These are phyloP conservation scores for Puccinia brachypodii DNA, from an alignment of 1,284 basidiomycete genomes.

Conservation along the genomic window DNA sequence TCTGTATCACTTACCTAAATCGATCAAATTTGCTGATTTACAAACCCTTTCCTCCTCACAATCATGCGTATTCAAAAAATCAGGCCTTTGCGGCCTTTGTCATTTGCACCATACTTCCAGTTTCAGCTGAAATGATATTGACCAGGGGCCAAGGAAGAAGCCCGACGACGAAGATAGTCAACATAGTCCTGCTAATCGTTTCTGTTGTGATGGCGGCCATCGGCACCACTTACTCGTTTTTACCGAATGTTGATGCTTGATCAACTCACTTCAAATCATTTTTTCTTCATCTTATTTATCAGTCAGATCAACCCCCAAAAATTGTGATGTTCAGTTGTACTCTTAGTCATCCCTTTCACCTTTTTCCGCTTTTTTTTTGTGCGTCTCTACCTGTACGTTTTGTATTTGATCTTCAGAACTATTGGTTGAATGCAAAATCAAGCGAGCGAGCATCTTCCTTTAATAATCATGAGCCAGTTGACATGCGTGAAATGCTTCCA, in stretches of 20 bases:
- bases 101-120: constrained; percentile 35
- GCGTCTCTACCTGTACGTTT: too few relatives aligned
- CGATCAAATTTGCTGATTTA: not conserved
- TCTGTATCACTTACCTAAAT: not conserved
- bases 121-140: constrained; percentile 32
- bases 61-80: not conserved
- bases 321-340: too few relatives aligned
- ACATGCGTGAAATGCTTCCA: too few relatives aligned
- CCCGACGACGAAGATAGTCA: not conserved
- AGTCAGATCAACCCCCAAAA: too few relatives aligned
- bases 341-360: too few relatives aligned
- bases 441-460: too few relatives aligned
- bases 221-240: constrained; percentile 29
- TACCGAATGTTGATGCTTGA: not conserved
- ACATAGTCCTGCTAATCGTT: constrained; percentile 7
- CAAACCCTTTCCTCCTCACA: not conserved
- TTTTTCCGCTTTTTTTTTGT: too few relatives aligned
- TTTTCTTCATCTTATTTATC: too few relatives aligned
- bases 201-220: constrained; percentile 33
- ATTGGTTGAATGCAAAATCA: too few relatives aligned
- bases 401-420: too few relatives aligned
- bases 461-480: too few relatives aligned
- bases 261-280: too few relatives aligned
- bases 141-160: not conserved
- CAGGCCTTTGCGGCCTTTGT: constrained; percentile 44